These are phyloP conservation scores for Tolypocladium guangdongense DNA, from an alignment of 2,329 filamentous ascomycete genomes.

Conservation along the genomic window DNA sequence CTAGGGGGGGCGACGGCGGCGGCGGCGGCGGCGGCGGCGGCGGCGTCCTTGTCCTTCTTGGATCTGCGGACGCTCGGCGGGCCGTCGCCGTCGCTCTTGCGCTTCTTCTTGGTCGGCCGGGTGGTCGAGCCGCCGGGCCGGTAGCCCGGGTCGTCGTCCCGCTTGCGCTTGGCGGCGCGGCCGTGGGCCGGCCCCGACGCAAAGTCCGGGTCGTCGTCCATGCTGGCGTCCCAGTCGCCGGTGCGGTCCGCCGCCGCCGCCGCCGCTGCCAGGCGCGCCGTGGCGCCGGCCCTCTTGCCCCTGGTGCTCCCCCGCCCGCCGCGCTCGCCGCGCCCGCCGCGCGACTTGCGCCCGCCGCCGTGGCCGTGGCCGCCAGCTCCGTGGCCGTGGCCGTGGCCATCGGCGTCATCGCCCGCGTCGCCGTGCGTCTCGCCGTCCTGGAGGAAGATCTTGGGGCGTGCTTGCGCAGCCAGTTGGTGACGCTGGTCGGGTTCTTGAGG, in stretches of 20 bases:
- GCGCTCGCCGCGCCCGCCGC: conserved; percentile 19
- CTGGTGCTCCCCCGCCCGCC: conserved; percentile 29
- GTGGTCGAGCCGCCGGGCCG: conserved; percentile 45
- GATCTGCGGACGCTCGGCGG: conserved; percentile 23
- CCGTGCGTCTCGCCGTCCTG: conserved; percentile 43
- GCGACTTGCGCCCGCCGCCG: conserved; percentile 23
- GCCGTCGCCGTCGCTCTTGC: conserved; percentile 39
- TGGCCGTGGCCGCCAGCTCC: conserved; percentile 10
- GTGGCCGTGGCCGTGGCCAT: conserved; percentile 12
- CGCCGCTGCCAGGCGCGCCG: conserved; percentile 10
- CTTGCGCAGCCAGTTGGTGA: conserved; percentile 90
- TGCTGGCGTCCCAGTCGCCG: conserved; percentile 22
- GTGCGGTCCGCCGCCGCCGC: conserved; percentile 10
- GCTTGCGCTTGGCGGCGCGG: conserved; percentile 36
- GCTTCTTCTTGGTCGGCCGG: conserved; percentile 45
- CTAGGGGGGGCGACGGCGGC: conserved; percentile 13
- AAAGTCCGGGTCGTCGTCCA: conserved; percentile 27
- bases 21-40: conserved; percentile 1
- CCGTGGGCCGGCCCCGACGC: conserved; percentile 19
- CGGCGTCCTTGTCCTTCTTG: conserved; percentile 20
- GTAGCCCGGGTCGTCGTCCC: conserved; percentile 49
- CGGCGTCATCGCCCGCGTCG: conserved; percentile 16
- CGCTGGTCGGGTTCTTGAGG: conserved; percentile 69
- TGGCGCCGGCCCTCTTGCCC: conserved; percentile 21
- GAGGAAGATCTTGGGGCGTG: conserved; percentile 73